A percentile compares a stretch with the other conserved stretches of the same genome.
Conservation (phyloP, 768 basidiomycete species). For the Boletus rex-veris region DNA sequence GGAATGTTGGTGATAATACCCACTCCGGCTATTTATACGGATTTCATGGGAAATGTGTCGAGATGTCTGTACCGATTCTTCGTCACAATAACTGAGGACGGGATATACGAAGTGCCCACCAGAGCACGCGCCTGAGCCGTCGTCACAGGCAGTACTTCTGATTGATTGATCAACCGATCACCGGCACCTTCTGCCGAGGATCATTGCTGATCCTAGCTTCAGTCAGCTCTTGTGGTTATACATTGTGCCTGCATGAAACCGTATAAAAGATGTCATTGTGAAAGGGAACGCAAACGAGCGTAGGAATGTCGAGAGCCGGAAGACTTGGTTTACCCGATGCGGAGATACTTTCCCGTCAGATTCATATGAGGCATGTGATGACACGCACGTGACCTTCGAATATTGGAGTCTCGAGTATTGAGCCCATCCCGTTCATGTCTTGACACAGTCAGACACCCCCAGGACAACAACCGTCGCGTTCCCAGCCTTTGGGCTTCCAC, state of each 20-base stretch:
- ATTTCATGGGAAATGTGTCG: not conserved
- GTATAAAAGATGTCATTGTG: no score
- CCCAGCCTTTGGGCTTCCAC: conserved; percentile 7
- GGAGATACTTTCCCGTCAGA: conserved; percentile 11
- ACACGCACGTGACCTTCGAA: conserved; percentile 20
- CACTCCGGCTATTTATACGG: conserved; percentile 1
- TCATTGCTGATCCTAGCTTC: not conserved
- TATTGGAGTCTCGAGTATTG: conserved; percentile 16
- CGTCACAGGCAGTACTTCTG: not conserved
- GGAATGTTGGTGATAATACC: not conserved
- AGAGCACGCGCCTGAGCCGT: no score
- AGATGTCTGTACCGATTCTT: no score
- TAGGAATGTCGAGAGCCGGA: no score
- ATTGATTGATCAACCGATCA: conserved; percentile 3
- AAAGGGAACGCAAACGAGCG: no score
- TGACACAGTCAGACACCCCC: conserved; percentile 12
- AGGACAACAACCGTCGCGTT: conserved; percentile 9
- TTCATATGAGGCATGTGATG: conserved; percentile 2
- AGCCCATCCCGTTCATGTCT: conserved; percentile 21
- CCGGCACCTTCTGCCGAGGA: not conserved
- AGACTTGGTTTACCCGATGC: not conserved
- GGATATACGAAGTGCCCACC: no score
- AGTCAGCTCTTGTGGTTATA: not conserved
- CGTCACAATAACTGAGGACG: no score
- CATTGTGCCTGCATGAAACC: no score